Base-by-base conservation (phyloP, 139 green algal genomes). In the Klebsormidium nitens region DNA sequence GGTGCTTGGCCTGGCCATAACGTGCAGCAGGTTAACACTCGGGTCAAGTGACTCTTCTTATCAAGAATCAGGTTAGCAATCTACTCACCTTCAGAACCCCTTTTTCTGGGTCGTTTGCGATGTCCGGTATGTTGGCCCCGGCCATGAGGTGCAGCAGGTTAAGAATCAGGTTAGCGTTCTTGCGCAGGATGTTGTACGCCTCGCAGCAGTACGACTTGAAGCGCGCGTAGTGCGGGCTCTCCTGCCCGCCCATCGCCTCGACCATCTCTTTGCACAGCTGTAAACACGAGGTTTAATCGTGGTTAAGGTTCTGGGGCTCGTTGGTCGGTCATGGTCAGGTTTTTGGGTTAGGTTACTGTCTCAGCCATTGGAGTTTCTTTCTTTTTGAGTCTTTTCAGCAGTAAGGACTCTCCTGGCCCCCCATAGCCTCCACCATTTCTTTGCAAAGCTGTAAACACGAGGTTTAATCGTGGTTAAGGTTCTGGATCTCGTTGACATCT, bases 141-240 rank as follows among this genome's bases (percentile, higher is more conserved):
- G 89, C 89, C 93, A 97, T 98, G 14, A 97, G 86, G 77, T 96
- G 89, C 70, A 98, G 89, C 23, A 98, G 83, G 50, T 86, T 92
- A 59, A 97, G 73, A 36, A 99, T 88, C 8, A 98, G 87, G 72
- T 88, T 86, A n/a, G 85, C 80, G 26, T 68, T 87, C 84, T 96
- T 96, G 50, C 95, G 86, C 70, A 99, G 79, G 72, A 98, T 96
- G 88, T 98, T 97, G 86, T 95, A 97, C 11, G 95, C 95, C 84
- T 99, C 93, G 32, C 64, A 79, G 79, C 82, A 87, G 63, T 84
- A 84, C 32, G 65, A 84, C 47, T 84, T 74, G 82, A 95, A 91
- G 49, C 76, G 66, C 34, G 61, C 74, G 69, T 95, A 97, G 79
- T 89, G 83, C 17, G 73, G 62, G 60, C 70, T 88, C 59, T 87